phyloP scores from a whole-genome alignment of 2,329 filamentous ascomycete species.

The Cytospora piceae region DNA sequence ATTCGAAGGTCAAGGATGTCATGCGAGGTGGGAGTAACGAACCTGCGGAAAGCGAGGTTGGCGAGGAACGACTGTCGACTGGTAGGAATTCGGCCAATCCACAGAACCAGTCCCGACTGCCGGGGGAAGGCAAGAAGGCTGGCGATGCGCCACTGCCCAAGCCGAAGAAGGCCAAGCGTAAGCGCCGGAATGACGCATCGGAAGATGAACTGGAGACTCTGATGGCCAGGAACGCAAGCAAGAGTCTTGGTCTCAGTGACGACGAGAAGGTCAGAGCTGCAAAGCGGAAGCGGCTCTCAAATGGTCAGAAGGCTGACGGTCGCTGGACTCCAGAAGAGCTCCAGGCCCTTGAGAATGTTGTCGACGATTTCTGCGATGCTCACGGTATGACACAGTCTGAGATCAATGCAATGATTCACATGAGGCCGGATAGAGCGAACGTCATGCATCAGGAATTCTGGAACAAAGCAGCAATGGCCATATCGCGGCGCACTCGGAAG shows the following conservation, averaged over 20 bases:
- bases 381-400: constrained; percentile 48
- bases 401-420: constrained; percentile 46
- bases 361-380: constrained; percentile 50
- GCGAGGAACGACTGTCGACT: background rate
- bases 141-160: background rate
- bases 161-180: constrained; percentile 18
- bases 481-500: constrained; percentile 54
- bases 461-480: constrained; percentile 50
- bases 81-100: background rate
- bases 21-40: constrained; percentile 13
- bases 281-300: background rate
- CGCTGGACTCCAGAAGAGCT: constrained; percentile 51
- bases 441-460: constrained; percentile 51
- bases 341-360: constrained; percentile 43
- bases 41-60: background rate
- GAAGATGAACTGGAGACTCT: constrained; percentile 27
- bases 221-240: constrained; percentile 15
- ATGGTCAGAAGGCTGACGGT: constrained; percentile 36
- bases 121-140: background rate
- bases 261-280: background rate
- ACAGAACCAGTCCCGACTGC: background rate
- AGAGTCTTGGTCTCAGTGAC: background rate
- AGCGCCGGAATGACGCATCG: constrained; percentile 11
- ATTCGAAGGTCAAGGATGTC: constrained; percentile 11
- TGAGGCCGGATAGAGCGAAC: constrained; percentile 30